Percentiles rank a stretch among this genome's conserved stretches.
Evolutionary conservation across 2,329 filamentous ascomycete genomes (phyloP).

Genomic region (Penicillium sp.): DNA sequence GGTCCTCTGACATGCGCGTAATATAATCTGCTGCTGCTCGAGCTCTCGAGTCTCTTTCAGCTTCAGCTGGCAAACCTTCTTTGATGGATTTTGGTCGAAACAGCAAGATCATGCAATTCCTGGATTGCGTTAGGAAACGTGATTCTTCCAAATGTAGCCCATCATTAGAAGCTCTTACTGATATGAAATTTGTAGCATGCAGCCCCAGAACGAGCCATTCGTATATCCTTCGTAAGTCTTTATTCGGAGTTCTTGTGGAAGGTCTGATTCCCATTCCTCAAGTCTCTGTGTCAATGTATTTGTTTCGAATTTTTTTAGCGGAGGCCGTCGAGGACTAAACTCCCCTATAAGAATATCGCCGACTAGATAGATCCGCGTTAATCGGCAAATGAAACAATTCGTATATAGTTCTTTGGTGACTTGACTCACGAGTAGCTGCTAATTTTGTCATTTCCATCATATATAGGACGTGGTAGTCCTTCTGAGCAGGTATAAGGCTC

Average conservation of each 20-base stretch:
- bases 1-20: constrained; percentile 25
- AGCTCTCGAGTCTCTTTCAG: constrained; percentile 8
- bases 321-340: constrained; percentile 7
- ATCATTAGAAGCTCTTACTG: constrained; percentile 2
- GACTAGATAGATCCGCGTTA: background rate
- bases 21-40: constrained; percentile 23
- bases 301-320: constrained; percentile 4
- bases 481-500: constrained; percentile 9
- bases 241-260: constrained; percentile 1
- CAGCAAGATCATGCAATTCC: constrained; percentile 13
- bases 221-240: constrained; percentile 1
- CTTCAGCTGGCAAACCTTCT: constrained; percentile 2
- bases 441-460: constrained; percentile 17
- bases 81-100: constrained; percentile 13
- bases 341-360: constrained; percentile 12
- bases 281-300: constrained; percentile 1
- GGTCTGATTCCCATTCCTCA: constrained; percentile 4
- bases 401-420: background rate
- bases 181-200: constrained; percentile 14
- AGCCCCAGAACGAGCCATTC: constrained; percentile 10
- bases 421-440: constrained; percentile 9
- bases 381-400: background rate
- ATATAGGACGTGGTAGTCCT: constrained; percentile 11
- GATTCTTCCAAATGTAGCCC: background rate
- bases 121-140: background rate